A percentile compares a stretch with the other conserved stretches of the same genome.
These are phyloP conservation scores for Cladosporium sp. DNA, from an alignment of 2,329 filamentous ascomycete species.

Conservation along the genomic window DNA sequence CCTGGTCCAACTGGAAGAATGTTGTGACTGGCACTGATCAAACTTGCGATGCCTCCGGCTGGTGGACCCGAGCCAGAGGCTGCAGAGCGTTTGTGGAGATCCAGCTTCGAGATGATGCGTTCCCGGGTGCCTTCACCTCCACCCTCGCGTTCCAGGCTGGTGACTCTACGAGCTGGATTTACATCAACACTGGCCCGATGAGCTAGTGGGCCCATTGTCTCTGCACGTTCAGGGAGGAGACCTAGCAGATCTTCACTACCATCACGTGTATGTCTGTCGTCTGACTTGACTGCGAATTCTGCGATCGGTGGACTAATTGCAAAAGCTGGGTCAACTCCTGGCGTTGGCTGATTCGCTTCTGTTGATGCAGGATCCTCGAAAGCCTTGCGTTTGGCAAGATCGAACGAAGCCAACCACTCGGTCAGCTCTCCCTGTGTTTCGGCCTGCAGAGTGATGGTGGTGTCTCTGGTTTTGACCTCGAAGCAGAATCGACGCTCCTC, in stretches of 20 bases:
- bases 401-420: slow-evolving; percentile 90
- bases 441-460: slow-evolving; percentile 81
- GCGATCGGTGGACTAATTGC: slow-evolving; percentile 84
- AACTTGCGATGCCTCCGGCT: slow-evolving; percentile 70
- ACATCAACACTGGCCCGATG: slow-evolving; percentile 71
- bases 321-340: slow-evolving; percentile 68
- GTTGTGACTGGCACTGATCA: slow-evolving; percentile 80
- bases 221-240: slow-evolving; percentile 55
- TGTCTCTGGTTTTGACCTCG: slow-evolving; percentile 96
- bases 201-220: slow-evolving; percentile 36
- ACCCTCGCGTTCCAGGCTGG: slow-evolving; percentile 41
- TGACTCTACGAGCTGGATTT: slow-evolving; percentile 41
- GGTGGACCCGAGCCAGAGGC: slow-evolving; percentile 42
- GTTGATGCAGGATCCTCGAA: slow-evolving; percentile 66
- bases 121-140: slow-evolving; percentile 72
- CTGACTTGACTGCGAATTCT: slow-evolving; percentile 79
- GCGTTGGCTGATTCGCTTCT: slow-evolving; percentile 37
- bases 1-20: slow-evolving; percentile 63
- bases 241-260: slow-evolving; percentile 55
- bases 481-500: slow-evolving; percentile 97
- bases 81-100: slow-evolving; percentile 76
- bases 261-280: slow-evolving; percentile 60
- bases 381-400: slow-evolving; percentile 87
- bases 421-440: slow-evolving; percentile 90
- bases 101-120: slow-evolving; percentile 87